Evolutionary conservation across 306 rosid genomes (phyloP), one percentile per base, ranked within the genome.

Genomic region (Quercus mongolica): DNA sequence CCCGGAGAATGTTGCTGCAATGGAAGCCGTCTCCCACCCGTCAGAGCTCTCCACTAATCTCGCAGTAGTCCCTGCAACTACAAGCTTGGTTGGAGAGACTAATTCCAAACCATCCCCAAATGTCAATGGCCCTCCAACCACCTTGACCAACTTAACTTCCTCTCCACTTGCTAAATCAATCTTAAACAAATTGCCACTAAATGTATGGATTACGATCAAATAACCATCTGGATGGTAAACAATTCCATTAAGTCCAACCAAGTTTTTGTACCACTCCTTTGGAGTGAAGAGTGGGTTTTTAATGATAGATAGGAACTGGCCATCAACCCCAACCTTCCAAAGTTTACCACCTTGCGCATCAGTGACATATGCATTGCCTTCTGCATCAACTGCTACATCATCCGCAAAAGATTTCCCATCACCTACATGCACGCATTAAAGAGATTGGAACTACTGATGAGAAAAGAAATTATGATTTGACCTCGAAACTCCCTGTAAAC

Each of bases 171-270:
- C 41, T 81, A 93, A 51, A 71, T 93, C 96, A 73, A 95, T 76
- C 85, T 91, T 92, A 6, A 86, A 90, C 90, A 95, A 79, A 54
- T 83, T 89, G 56, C 98, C 97, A 4, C 90, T 81, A 56, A 87
- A 86, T 46, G 97, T 95, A 82, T 95, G 99, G 55, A 93, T 56
- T 25, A 83, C 94, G 56, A 95, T 82, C 74, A 95, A 85, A 67
- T 78, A 95, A 38, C 99, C 96, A 75, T 90, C 94, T 5, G 97
- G 98, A 86, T 95, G 99, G 86, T 91, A 90, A 28, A 95, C 93
- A 33, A 91, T 95, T 30, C 98, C 99, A 46, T 95, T 93, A 1
- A 95, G 94, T 1, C 92, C 98, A 74, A 90, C 69, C 71, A 88
- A 74, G 89, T 74, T 84, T 74, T 83, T 95, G 90, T 95, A 86